Conservation (phyloP, 2,329 filamentous ascomycete genomes). For the Stagonosporopsis cucurbitacearum region DNA sequence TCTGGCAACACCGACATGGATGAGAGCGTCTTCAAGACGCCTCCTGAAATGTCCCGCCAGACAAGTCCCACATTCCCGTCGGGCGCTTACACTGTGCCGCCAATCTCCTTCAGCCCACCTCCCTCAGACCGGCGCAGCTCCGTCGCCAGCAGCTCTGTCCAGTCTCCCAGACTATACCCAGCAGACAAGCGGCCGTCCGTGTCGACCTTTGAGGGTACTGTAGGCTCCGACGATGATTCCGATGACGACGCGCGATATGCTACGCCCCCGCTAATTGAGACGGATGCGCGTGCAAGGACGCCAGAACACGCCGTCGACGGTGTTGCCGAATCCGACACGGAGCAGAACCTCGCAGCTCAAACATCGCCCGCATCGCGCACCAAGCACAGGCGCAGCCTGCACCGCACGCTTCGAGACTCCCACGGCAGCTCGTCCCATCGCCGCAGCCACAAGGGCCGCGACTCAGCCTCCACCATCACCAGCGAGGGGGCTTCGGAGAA, state of each 20-base stretch:
- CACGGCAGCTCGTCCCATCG: slow-evolving; percentile 69
- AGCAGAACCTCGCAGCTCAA: slow-evolving; percentile 33
- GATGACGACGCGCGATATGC: slow-evolving; percentile 41
- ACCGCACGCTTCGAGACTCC: slow-evolving; percentile 85
- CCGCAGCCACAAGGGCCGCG: slow-evolving; percentile 77
- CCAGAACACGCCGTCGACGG: slow-evolving; percentile 37
- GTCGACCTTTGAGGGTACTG: slow-evolving; percentile 39
- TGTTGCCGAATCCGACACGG: slow-evolving; percentile 35
- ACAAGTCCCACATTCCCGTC: slow-evolving; percentile 45
- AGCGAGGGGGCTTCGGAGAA: slow-evolving; percentile 58
- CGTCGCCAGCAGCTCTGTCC: slow-evolving; percentile 44
- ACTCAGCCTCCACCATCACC: slow-evolving; percentile 67
- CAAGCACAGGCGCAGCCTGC: slow-evolving; percentile 83
- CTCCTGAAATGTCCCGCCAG: slow-evolving; percentile 51
- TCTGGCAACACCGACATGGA: slow-evolving; percentile 47
- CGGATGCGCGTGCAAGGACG: slow-evolving; percentile 31
- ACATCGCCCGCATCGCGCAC: slow-evolving; percentile 61
- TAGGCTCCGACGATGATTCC: slow-evolving; percentile 41
- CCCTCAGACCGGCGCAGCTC: slow-evolving; percentile 42
- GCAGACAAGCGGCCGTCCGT: slow-evolving; percentile 44
- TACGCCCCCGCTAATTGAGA: slow-evolving; percentile 42
- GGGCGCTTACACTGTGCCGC: slow-evolving; percentile 37
- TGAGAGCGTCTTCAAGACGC: slow-evolving; percentile 55
- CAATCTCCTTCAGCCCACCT: slow-evolving; percentile 43
- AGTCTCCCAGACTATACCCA: slow-evolving; percentile 41